Base-by-base conservation (phyloP, 2,329 filamentous ascomycete species). In the Berkeleyomyces rouxiae region DNA sequence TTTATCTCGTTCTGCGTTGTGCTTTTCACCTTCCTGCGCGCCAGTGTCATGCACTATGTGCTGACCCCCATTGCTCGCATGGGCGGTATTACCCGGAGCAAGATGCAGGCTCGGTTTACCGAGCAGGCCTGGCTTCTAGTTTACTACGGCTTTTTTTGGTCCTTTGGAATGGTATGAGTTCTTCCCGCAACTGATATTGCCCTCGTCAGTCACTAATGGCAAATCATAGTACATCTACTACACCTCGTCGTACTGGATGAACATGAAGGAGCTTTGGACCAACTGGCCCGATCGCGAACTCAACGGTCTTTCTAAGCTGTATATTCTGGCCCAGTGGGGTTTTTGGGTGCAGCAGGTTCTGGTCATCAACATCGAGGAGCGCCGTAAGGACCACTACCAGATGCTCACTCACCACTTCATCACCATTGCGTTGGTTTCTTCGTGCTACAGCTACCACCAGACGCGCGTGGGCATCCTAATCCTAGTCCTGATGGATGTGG, bases 361-460 rank as follows among this genome's bases (percentile, higher is more conserved):
- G 40, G 89, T 96, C 64, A 89, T 97, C 72, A 87, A 96, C 74
- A 90, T 97, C 65, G 93, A 99, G 74, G 88, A 95, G 74, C 84
- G 87, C 67, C 83, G 93, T 70, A 97, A 97, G 76, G 93, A 99
- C 69, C 87, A 96, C 74, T 87, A 84, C 77, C 92, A 97, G 74
- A 97, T 97, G 93, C 84, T 97, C 68, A 86, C 84, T 16, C 93
- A 97, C 73, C 93, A 99, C 75, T 82, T 96, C 71, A 84, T 97
- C 71, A 99, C 93, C 23, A 88, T 85, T 69, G 77, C 79, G 4
- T 82, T 99, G 53, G 84, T 99, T 67, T 84, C 84, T 63, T 81
- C 84, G 40, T 92, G 87, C 67, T 97, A 97, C 72, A 82, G 84
- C 67, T 96, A 95, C 72, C 85, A 92, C 70, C 85, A 90, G 70